Conservation (phyloP, 305 asterid species). For the Solanum chacoense region DNA sequence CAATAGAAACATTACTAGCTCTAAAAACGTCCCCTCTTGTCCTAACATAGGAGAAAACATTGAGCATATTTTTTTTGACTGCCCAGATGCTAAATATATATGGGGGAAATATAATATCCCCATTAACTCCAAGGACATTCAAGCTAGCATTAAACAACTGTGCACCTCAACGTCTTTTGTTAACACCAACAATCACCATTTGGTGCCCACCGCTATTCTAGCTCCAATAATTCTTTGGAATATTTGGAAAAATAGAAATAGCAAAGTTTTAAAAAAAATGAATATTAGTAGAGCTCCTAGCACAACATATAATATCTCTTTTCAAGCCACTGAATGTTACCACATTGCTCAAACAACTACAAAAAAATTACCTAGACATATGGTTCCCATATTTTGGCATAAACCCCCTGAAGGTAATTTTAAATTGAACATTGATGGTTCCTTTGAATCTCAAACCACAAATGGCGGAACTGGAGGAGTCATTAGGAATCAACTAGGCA, state of each 20-base stretch:
- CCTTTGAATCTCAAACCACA: not conserved
- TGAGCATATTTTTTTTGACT: no score
- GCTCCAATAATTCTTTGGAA: not conserved
- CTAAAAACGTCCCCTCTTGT: not conserved
- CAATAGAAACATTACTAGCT: not conserved
- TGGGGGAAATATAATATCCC: no score
- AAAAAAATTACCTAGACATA: no score
- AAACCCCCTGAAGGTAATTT: not conserved
- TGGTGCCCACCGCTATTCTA: not conserved
- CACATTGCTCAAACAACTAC: not conserved
- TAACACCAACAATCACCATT: not conserved
- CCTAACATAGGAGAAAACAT: not conserved
- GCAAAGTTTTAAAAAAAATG: no score
- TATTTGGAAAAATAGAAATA: not conserved
- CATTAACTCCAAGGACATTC: no score
- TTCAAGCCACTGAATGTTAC: not conserved
- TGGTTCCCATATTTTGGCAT: not conserved
- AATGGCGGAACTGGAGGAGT: not conserved
- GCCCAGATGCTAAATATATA: no score
- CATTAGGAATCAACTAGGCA: not conserved
- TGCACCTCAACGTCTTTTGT: not conserved
- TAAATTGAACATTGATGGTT: not conserved
- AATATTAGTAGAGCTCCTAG: not conserved
- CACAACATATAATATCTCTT: not conserved
- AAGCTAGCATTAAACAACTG: no score